These are phyloP conservation scores for Albifimbria verrucaria DNA, from an alignment of 2,329 filamentous ascomycete genomes.

Conservation along the genomic window DNA sequence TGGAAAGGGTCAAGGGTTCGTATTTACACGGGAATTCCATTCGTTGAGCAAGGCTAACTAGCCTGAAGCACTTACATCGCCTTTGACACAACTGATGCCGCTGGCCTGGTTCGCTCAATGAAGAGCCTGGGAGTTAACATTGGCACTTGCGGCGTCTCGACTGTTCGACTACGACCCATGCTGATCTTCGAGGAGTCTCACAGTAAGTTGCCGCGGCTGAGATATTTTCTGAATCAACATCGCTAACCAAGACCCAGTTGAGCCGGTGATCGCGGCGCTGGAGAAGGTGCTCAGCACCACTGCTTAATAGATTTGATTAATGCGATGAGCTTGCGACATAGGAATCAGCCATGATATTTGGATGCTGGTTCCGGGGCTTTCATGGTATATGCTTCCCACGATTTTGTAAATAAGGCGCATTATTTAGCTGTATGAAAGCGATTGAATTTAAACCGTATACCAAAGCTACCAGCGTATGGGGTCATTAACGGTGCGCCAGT, in stretches of 20 bases:
- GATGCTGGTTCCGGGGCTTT: too few species aligned
- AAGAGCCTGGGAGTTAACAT: conserved; percentile 74
- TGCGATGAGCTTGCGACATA: too few species aligned
- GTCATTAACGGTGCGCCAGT: too few species aligned
- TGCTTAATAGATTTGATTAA: too few species aligned
- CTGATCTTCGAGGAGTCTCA: conserved; percentile 75
- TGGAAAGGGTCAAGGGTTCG: conserved; percentile 64
- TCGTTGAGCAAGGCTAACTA: neutral
- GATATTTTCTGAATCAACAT: neutral
- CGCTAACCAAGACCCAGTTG: neutral
- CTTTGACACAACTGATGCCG: conserved; percentile 69
- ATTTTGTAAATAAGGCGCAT: too few species aligned
- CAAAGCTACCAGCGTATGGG: too few species aligned
- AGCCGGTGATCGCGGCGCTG: conserved; percentile 12
- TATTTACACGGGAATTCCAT: neutral
- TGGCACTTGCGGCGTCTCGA: conserved; percentile 67
- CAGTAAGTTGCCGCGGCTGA: conserved; percentile 25
- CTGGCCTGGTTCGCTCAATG: conserved; percentile 66
- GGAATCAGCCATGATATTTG: too few species aligned
- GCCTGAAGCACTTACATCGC: conserved; percentile 65
- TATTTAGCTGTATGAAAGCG: too few species aligned
- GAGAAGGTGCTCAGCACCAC: conserved; percentile 1
- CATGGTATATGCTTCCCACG: too few species aligned
- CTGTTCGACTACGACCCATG: conserved; percentile 75
- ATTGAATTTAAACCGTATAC: too few species aligned